Evolutionary conservation across 257 asterid species (phyloP).

Genomic region (Cynanchum wilfordii): DNA sequence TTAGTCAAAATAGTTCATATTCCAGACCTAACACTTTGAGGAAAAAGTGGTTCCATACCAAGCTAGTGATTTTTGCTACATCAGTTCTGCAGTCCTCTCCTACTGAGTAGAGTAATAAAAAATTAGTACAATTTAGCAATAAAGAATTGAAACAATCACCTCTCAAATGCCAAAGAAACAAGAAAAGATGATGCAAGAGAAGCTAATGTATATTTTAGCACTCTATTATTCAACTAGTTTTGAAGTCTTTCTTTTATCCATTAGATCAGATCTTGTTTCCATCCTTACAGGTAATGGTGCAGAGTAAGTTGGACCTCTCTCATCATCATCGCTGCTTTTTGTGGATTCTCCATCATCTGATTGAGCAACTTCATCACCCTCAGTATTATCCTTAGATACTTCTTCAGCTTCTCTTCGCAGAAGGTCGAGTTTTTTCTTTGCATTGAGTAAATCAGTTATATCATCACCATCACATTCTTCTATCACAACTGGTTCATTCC

Average conservation of each 20-base stretch:
- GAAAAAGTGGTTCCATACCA: constrained; percentile 5
- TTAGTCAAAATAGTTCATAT: background rate
- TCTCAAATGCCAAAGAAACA: background rate
- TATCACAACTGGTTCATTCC: constrained; percentile 13
- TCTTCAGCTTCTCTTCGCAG: constrained; percentile 40
- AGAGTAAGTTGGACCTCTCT: constrained; percentile 27
- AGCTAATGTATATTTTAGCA: background rate
- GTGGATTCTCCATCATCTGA: constrained; percentile 36
- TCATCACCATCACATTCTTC: constrained; percentile 31
- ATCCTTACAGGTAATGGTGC: constrained; percentile 57
- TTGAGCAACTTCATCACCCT: constrained; percentile 34
- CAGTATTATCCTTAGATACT: constrained; percentile 26
- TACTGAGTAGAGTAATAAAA: background rate
- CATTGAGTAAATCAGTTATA: constrained; percentile 23
- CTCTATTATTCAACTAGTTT: constrained; percentile 14
- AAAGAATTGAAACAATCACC: background rate
- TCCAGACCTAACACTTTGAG: background rate
- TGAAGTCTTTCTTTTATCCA: constrained; percentile 27
- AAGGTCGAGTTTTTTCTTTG: constrained; percentile 25
- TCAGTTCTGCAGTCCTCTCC: constrained; percentile 3
- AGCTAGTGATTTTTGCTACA: background rate
- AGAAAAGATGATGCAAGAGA: background rate
- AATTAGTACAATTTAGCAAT: background rate
- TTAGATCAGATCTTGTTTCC: constrained; percentile 36
- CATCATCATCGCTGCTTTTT: constrained; percentile 42